phyloP scores from a whole-genome alignment of 139 green algal species.

The Chlorella sp. region DNA sequence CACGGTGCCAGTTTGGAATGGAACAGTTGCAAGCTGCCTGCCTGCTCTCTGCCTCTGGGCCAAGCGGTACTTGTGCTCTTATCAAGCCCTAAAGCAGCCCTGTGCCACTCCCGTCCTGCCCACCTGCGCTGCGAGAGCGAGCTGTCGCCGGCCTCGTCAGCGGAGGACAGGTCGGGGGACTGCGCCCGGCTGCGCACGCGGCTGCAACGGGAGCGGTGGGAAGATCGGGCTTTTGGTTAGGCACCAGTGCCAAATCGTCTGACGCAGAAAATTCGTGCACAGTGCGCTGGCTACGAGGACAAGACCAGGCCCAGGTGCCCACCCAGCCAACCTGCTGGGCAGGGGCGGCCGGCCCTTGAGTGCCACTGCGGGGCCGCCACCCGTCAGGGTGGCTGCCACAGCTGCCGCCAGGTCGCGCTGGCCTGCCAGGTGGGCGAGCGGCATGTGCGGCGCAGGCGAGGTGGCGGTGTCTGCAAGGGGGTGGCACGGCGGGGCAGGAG shows the following conservation, averaged over 20 bases:
- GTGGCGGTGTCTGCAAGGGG: slow-evolving; percentile 38
- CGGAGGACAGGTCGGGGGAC: slow-evolving; percentile 9
- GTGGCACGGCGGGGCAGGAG: background rate
- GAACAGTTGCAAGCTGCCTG: too few relatives aligned
- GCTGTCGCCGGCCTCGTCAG: slow-evolving; percentile 16
- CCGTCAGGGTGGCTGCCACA: background rate
- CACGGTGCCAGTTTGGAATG: background rate
- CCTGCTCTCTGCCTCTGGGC: too few relatives aligned
- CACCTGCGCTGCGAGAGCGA: slow-evolving; percentile 19
- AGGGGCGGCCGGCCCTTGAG: background rate
- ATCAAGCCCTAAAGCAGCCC: too few relatives aligned
- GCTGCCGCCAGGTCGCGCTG: background rate
- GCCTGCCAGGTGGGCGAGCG: slow-evolving; percentile 5
- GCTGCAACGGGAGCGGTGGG: background rate
- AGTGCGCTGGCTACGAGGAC: too few relatives aligned
- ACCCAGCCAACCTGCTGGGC: background rate
- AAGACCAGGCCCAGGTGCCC: too few relatives aligned
- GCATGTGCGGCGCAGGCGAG: slow-evolving; percentile 22
- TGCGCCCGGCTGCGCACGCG: slow-evolving; percentile 11
- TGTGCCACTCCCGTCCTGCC: too few relatives aligned
- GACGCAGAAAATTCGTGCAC: background rate
- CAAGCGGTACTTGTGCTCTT: too few relatives aligned
- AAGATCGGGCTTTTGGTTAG: background rate
- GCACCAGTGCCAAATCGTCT: background rate
- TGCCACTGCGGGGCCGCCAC: background rate